Evolutionary conservation across 2,329 filamentous ascomycete species (phyloP).

Genomic region (Westerdykella aurantiaca): DNA sequence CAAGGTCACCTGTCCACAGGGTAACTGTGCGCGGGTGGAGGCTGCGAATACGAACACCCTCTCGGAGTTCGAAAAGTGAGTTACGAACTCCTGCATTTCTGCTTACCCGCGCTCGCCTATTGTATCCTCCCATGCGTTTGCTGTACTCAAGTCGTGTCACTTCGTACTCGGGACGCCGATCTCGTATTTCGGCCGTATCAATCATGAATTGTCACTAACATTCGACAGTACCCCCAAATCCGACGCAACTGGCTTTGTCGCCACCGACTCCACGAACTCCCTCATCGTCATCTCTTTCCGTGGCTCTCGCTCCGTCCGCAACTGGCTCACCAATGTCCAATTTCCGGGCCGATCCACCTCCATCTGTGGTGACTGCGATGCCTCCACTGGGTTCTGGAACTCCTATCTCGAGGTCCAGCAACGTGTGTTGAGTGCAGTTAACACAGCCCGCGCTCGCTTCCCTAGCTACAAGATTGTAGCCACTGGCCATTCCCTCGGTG

Average conservation of each 20-base stretch:
- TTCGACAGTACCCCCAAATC: conserved; percentile 26
- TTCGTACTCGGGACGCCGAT: too few relatives aligned
- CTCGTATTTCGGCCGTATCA: neutral
- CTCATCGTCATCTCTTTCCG: conserved; percentile 58
- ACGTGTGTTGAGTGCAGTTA: conserved; percentile 42
- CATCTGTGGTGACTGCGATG: conserved; percentile 44
- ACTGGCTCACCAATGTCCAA: conserved; percentile 55
- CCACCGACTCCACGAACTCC: conserved; percentile 41
- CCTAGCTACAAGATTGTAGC: conserved; percentile 51
- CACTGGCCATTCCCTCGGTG: conserved; percentile 67
- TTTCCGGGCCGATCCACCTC: conserved; percentile 40
- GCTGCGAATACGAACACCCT: conserved; percentile 42
- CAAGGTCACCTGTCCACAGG: conserved; percentile 41
- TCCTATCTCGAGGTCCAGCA: conserved; percentile 52
- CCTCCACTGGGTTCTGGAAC: conserved; percentile 55
- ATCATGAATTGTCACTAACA: neutral
- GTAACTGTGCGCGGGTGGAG: conserved; percentile 47
- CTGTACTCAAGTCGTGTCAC: too few relatives aligned
- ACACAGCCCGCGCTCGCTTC: conserved; percentile 41
- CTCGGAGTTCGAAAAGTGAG: conserved; percentile 47
- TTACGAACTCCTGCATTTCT: neutral
- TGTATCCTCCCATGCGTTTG: neutral
- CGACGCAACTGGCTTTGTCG: conserved; percentile 46
- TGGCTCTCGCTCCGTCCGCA: conserved; percentile 54
- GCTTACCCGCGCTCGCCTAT: neutral